These are phyloP conservation scores for Planoprotostelium fungivorum DNA, from an alignment of 78 protist genomes.

Conservation along the genomic window DNA sequence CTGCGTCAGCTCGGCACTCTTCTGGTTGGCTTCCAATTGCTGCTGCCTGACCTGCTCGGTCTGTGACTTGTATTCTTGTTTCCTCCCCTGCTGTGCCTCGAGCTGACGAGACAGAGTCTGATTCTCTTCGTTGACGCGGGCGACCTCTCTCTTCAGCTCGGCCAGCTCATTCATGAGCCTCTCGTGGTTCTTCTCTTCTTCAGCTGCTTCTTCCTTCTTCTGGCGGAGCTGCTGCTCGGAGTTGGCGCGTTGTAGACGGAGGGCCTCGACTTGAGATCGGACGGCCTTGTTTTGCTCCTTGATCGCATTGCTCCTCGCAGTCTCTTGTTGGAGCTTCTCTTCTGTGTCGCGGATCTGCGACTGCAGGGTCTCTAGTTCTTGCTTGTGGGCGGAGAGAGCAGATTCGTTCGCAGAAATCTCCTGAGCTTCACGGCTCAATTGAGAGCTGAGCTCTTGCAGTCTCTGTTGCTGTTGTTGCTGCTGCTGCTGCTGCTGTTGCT, in stretches of 20 bases:
- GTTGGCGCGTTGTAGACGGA: not conserved
- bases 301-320: not conserved
- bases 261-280: not conserved
- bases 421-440: not conserved
- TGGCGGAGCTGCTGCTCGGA: not conserved
- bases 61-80: not conserved
- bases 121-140: not conserved
- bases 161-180: not conserved
- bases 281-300: not conserved
- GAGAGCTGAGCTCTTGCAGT: not conserved
- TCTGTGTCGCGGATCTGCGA: not conserved
- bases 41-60: not conserved
- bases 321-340: not conserved
- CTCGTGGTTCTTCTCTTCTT: not conserved
- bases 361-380: not conserved
- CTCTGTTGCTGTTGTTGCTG: not conserved
- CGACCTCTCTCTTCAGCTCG: not conserved
- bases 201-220: not conserved
- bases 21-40: not conserved
- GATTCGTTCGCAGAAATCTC: not conserved
- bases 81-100: not conserved
- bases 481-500: not conserved
- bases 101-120: not conserved
- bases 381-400: not conserved
- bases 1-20: not conserved